Base-by-base conservation (phyloP, 1,139 yeast species). In the Yarrowia galli region DNA sequence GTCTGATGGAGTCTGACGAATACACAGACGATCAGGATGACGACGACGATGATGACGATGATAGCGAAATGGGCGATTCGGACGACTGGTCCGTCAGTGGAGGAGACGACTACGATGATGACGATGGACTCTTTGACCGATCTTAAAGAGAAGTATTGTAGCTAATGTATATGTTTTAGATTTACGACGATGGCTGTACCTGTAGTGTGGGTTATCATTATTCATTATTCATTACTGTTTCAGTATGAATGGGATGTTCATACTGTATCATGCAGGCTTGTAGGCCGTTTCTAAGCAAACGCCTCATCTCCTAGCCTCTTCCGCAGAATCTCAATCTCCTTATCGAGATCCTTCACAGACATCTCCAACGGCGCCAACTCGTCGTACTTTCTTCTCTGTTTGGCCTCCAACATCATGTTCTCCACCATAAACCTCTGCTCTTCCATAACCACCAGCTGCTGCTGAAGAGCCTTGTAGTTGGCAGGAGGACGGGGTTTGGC, bases 391-490 rank as follows among this genome's bases (percentile, higher is more conserved):
- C 98, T 80, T 68, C 85, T 86, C 71, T 82, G 83, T 69, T 89
- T 91, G 56, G 89, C 85, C 22, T 84, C 86, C 5, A 82, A 80
- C 23, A 90, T 84, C 83, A 89, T 84, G 28, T 84, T 83, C 68
- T 86, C 85, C 3, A 93, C 87, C 70, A 93, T 78, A 73, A 85
- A 92, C 74, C 83, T 83, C 74, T 93, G 98, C 74, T 93, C 98
- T 71, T 89, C 89, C 78, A 92, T 80, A 16, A 93, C 97, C 89
- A 92, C 89, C 68, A 93, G 78, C 72, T 89, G 89, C 72, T 92
- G 96, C 68, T 96, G 81, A 45, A 84, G 78, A 69, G 83, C 83
- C 67, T 91, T 80, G 6, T 89, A 85, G 72, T 87, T 85, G 64
- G 79, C 63, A 23, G 70, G 43, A 28, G 64, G 49, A 20, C 63